Evolutionary conservation across 345 rosid genomes (phyloP), one percentile per base, ranked within the genome.

Genomic region (Arabis hirsuta): DNA sequence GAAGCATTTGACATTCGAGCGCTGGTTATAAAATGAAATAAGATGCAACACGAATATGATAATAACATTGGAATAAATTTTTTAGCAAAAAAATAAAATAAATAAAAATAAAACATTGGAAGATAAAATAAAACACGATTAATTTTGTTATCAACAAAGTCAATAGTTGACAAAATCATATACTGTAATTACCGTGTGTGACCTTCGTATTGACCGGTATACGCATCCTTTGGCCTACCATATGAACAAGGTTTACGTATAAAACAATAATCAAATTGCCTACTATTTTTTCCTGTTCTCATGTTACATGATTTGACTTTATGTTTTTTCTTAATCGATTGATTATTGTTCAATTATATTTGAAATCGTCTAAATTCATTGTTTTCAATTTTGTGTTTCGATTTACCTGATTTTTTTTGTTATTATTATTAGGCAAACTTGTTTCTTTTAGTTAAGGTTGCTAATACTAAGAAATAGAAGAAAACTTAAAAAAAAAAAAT

Each of bases 111-210:
- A 16, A 55, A 44, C 51, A 61, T 43, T 44, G 32, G 62, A 13
- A 68, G 29, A n/a, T 6, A 46, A 10, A 22, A 6, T 16, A 24
- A 50, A 27, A 5, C 6, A 24, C 3, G 45, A 73, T 12, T 73
- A 41, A 19, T 50, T 48, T 51, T 27, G 5, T 45, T n/a, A 53
- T 36, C 19, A 75, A 55, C 27, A 54, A 62, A 68, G 69, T 68
- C 79, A 63, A 54, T 61, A 68, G 74, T 75, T 75, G 79, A 75
- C 74, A 55, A 67, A 75, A 62, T 27, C 69, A 54, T 62, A 55
- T 54, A 16, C 16, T 16, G 16, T 16, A 69, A 45, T 45, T 46
- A 75, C 73, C 79, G 79, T 74, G 78, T 74, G 51, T 61, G 57
- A 54, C 69, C 48, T 51, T 67, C 62, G 73, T 51, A 67, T 67